phyloP scores from a whole-genome alignment of 768 basidiomycete species.

The Leucosporidium scottii region DNA sequence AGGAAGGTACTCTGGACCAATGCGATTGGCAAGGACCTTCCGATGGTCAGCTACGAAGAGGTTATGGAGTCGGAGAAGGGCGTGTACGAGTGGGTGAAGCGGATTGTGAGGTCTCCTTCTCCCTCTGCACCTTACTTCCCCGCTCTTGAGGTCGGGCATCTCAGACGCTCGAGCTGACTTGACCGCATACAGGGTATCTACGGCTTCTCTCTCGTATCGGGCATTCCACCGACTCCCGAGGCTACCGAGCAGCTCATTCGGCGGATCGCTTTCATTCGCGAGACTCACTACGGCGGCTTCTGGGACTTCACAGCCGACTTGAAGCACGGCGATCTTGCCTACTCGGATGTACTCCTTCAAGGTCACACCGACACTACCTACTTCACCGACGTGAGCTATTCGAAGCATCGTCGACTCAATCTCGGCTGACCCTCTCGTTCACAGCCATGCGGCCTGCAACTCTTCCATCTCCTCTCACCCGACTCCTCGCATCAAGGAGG shows the following conservation, averaged over 20 bases:
- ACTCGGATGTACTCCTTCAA: slow-evolving; percentile 75
- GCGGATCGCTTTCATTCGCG: slow-evolving; percentile 78
- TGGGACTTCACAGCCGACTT: slow-evolving; percentile 96
- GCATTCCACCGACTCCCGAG: slow-evolving; percentile 70
- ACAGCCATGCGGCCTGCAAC: slow-evolving; percentile 88
- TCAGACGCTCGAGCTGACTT: not conserved
- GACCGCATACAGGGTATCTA: slow-evolving; percentile 57
- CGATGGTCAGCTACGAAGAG: slow-evolving; percentile 63
- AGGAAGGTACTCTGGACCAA: slow-evolving; percentile 59
- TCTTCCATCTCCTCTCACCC: slow-evolving; percentile 82
- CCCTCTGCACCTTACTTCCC: not conserved
- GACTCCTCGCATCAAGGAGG: slow-evolving; percentile 63
- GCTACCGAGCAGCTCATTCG: slow-evolving; percentile 71
- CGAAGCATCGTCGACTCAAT: not conserved
- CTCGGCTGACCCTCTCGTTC: slow-evolving; percentile 2
- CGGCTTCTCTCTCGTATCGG: slow-evolving; percentile 80
- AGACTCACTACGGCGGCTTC: slow-evolving; percentile 86
- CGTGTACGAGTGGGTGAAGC: slow-evolving; percentile 70
- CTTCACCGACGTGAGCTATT: slow-evolving; percentile 51
- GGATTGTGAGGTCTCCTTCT: slow-evolving; percentile 54
- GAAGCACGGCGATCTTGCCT: slow-evolving; percentile 86
- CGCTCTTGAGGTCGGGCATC: not conserved
- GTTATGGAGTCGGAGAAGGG: slow-evolving; percentile 65
- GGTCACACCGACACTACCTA: slow-evolving; percentile 77
- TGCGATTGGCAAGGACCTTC: slow-evolving; percentile 65